These are phyloP conservation scores for Botrytis elliptica DNA, from an alignment of 2,329 filamentous ascomycete genomes.

Conservation along the genomic window DNA sequence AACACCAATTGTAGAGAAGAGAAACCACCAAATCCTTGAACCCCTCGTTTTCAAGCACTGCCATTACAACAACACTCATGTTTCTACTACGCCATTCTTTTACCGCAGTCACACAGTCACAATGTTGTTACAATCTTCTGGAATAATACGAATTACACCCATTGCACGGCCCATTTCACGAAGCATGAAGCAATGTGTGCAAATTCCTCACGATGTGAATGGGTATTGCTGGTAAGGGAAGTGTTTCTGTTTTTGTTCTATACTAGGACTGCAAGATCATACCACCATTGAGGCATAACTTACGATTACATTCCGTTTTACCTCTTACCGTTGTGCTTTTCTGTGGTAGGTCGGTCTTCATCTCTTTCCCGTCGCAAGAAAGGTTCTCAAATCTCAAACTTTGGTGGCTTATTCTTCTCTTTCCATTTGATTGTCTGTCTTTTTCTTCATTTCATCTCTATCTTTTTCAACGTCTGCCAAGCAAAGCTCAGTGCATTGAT, in stretches of 20 bases:
- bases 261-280: slow-evolving; percentile 1
- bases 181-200: not conserved
- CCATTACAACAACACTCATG: not conserved
- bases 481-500: slow-evolving; percentile 2
- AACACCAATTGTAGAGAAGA: slow-evolving; percentile 14
- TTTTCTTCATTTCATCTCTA: not conserved
- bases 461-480: not conserved
- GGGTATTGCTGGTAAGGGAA: not conserved
- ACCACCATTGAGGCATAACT: not conserved
- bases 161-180: slow-evolving; percentile 15
- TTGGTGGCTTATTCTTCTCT: not conserved
- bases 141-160: not conserved
- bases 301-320: not conserved
- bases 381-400: not conserved
- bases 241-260: slow-evolving; percentile 15
- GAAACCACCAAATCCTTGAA: slow-evolving; percentile 19
- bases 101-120: not conserved
- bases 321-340: not conserved
- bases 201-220: not conserved
- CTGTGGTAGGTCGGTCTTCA: not conserved
- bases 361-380: not conserved
- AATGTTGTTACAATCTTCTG: not conserved
- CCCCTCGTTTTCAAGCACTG: not conserved
- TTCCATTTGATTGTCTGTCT: not conserved
- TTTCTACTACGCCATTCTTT: not conserved